A percentile compares a stretch with the other conserved stretches of the same genome.
phyloP scores from a whole-genome alignment of 345 rosid species.

The Clausena lansium region DNA sequence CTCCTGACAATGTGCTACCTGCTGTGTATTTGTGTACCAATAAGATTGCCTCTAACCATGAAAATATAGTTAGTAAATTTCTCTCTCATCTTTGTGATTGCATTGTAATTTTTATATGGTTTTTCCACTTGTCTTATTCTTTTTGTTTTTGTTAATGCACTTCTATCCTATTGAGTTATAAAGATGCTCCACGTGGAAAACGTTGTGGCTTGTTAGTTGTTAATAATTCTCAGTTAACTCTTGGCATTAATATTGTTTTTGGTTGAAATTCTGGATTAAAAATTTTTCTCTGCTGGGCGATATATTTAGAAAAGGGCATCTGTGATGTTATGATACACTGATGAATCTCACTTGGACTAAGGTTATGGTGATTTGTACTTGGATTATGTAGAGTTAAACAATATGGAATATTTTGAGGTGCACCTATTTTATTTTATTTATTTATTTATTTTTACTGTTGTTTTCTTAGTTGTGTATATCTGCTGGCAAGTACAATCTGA shows the following conservation, averaged over 20 bases:
- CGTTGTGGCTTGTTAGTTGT: background rate
- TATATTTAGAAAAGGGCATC: conserved; percentile 6
- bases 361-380: background rate
- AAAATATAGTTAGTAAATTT: conserved; percentile 57
- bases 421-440: background rate
- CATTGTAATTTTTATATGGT: background rate
- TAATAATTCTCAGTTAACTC: background rate
- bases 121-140: background rate
- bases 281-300: background rate
- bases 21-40: conserved; percentile 85
- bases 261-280: background rate
- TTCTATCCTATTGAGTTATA: background rate
- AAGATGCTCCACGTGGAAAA: background rate
- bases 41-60: conserved; percentile 85
- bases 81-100: background rate
- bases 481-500: background rate
- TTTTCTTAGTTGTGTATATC: background rate
- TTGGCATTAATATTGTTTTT: background rate
- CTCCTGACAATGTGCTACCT: conserved; percentile 83
- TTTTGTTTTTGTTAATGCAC: background rate
- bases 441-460: background rate
- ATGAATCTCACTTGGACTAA: background rate
- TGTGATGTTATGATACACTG: background rate
- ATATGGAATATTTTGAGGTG: background rate
- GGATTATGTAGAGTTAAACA: background rate